Evolutionary conservation across 2,329 filamentous ascomycete species (phyloP).

Genomic region (Xylariaceae sp.): DNA sequence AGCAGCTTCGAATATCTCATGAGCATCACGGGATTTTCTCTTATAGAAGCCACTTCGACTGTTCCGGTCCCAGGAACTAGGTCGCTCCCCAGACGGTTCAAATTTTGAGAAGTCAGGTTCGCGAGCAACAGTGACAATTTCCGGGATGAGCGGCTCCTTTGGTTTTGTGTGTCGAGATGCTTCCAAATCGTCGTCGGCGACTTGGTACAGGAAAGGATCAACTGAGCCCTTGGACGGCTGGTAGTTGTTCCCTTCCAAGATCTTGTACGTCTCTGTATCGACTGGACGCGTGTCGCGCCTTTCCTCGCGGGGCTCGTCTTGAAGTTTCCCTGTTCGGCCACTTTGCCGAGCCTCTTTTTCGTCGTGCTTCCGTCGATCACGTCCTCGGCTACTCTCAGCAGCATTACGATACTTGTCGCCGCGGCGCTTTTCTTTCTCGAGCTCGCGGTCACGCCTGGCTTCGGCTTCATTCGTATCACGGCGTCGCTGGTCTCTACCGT

Average conservation of each 20-base stretch:
- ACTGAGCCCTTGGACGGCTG: slow-evolving; percentile 26
- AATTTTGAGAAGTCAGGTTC: slow-evolving; percentile 40
- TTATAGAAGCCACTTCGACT: too few relatives aligned
- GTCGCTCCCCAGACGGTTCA: too few relatives aligned
- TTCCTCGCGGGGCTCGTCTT: slow-evolving; percentile 10
- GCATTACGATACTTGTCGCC: slow-evolving; percentile 22
- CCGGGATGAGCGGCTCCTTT: slow-evolving; percentile 38
- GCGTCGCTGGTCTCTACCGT: slow-evolving; percentile 13
- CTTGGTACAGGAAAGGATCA: slow-evolving; percentile 54
- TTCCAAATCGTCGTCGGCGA: slow-evolving; percentile 43
- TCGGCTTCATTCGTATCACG: slow-evolving; percentile 14
- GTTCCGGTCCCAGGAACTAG: too few relatives aligned
- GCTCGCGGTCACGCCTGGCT: slow-evolving; percentile 10
- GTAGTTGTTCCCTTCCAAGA: slow-evolving; percentile 16
- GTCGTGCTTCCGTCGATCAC: slow-evolving; percentile 12
- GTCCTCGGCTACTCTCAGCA: slow-evolving; percentile 21
- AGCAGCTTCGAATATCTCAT: slow-evolving; percentile 36
- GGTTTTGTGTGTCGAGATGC: slow-evolving; percentile 34
- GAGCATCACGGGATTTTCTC: slow-evolving; percentile 38
- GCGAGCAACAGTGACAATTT: slow-evolving; percentile 45
- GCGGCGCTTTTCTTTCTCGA: slow-evolving; percentile 13
- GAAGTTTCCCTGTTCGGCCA: too few relatives aligned
- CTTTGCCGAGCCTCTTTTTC: slow-evolving; percentile 21
- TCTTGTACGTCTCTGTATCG: slow-evolving; percentile 21
- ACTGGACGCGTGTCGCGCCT: slow-evolving; percentile 11